Conservation (phyloP, 192 early-diverging fungal genomes). For the Umbelopsis ramanniana region DNA sequence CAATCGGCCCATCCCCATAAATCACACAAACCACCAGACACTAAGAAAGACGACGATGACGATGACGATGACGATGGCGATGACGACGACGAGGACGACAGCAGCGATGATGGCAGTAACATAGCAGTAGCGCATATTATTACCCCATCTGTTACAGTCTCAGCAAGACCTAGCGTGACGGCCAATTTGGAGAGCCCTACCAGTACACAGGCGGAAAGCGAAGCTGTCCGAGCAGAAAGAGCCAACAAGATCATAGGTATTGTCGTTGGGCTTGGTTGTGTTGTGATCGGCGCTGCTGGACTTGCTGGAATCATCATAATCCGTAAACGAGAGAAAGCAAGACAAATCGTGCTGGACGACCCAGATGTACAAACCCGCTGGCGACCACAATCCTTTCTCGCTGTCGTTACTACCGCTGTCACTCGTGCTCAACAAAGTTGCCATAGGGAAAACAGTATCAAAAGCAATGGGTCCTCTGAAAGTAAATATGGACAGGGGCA, state of each 20-base stretch:
- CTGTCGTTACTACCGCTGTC: conserved; percentile 34
- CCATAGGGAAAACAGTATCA: neutral
- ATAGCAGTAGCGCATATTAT: neutral
- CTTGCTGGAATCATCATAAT: conserved; percentile 36
- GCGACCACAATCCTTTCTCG: conserved; percentile 40
- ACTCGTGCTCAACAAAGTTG: neutral
- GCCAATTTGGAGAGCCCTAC: neutral
- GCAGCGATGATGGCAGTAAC: neutral
- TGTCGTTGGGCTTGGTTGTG: conserved; percentile 33
- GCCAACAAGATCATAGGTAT: conserved; percentile 36
- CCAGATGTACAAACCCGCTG: conserved; percentile 34
- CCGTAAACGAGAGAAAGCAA: conserved; percentile 16
- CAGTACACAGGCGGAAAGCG: conserved; percentile 1
- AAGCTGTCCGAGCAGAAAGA: conserved; percentile 18
- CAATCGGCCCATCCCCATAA: neutral
- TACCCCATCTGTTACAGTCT: neutral
- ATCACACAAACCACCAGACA: neutral
- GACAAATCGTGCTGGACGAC: neutral
- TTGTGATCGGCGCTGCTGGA: conserved; percentile 37
- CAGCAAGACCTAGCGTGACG: neutral
- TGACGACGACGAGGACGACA: neutral
- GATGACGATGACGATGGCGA: neutral
- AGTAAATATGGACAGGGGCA: neutral
- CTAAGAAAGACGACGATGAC: neutral
- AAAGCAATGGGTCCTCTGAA: neutral